phyloP scores from a whole-genome alignment of 495 filamentous ascomycete genomes.

The Neurospora cerealis region DNA sequence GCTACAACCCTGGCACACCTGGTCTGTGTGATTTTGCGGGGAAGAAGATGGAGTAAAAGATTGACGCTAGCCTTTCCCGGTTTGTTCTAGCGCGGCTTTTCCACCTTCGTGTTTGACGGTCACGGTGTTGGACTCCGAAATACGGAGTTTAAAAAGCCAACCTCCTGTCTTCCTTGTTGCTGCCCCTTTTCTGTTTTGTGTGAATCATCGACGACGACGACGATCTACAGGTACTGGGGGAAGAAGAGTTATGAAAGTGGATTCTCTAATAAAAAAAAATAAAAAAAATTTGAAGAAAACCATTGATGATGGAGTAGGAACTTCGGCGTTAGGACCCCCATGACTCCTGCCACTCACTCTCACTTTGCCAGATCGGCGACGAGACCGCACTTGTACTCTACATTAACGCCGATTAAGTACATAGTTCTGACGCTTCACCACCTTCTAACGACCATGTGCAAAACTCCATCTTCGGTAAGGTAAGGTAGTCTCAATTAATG shows the following conservation, averaged over 20 bases:
- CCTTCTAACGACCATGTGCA: not conserved
- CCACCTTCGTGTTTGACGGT: not conserved
- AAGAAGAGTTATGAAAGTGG: no score
- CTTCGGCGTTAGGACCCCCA: no score
- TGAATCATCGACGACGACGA: not conserved
- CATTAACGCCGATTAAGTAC: not conserved
- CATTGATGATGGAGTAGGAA: no score
- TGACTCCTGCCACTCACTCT: no score
- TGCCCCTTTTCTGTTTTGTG: not conserved
- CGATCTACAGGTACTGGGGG: no score
- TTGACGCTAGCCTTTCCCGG: not conserved
- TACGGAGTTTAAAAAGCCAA: not conserved
- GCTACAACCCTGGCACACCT: not conserved
- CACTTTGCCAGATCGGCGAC: not conserved
- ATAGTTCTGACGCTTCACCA: not conserved
- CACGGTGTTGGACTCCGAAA: not conserved
- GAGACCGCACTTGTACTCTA: not conserved
- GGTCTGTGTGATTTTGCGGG: not conserved
- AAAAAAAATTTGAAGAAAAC: no score
- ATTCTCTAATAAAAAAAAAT: no score
- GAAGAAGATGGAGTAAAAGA: not conserved
- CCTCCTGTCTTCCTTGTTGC: not conserved
- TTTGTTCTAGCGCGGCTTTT: not conserved
- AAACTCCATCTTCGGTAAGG: not conserved
- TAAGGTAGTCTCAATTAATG: not conserved